phyloP scores from a whole-genome alignment of 1,284 basidiomycete genomes.

The Melampsora americana region DNA sequence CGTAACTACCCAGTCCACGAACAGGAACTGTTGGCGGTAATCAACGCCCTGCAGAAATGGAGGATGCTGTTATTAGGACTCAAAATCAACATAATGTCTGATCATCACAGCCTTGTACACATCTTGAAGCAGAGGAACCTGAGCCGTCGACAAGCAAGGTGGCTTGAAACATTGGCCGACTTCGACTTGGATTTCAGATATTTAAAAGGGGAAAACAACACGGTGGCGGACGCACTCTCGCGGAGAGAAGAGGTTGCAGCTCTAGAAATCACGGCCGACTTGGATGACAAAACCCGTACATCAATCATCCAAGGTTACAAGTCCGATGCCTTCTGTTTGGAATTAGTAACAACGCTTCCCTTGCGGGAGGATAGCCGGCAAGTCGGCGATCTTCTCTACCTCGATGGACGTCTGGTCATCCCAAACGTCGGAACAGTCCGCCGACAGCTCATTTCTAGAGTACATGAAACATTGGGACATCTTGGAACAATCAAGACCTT shows the following conservation, averaged over 20 bases:
- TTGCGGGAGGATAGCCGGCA: background rate
- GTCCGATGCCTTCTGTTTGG: no score
- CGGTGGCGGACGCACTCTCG: background rate
- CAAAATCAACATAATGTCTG: background rate
- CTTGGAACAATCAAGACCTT: slow-evolving; percentile 57
- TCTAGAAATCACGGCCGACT: no score
- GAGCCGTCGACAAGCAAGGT: background rate
- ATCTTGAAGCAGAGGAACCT: slow-evolving; percentile 1
- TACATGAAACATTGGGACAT: slow-evolving; percentile 55
- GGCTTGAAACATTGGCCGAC: background rate
- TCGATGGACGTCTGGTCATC: slow-evolving; percentile 53
- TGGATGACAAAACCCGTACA: no score
- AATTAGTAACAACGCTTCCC: no score
- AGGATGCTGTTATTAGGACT: background rate
- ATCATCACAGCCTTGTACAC: no score
- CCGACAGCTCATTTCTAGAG: slow-evolving; percentile 49
- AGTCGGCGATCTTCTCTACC: slow-evolving; percentile 52
- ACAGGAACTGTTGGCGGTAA: slow-evolving; percentile 32
- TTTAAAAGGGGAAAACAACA: background rate
- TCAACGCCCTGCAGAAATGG: slow-evolving; percentile 1
- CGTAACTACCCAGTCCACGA: slow-evolving; percentile 45
- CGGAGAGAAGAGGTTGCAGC: background rate
- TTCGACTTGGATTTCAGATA: slow-evolving; percentile 6
- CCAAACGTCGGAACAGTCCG: slow-evolving; percentile 48
- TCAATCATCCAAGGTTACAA: no score